A percentile compares a stretch with the other conserved stretches of the same genome.
Evolutionary conservation across 768 basidiomycete species (phyloP).

Genomic region (Lactifluus hygrophoroides): DNA sequence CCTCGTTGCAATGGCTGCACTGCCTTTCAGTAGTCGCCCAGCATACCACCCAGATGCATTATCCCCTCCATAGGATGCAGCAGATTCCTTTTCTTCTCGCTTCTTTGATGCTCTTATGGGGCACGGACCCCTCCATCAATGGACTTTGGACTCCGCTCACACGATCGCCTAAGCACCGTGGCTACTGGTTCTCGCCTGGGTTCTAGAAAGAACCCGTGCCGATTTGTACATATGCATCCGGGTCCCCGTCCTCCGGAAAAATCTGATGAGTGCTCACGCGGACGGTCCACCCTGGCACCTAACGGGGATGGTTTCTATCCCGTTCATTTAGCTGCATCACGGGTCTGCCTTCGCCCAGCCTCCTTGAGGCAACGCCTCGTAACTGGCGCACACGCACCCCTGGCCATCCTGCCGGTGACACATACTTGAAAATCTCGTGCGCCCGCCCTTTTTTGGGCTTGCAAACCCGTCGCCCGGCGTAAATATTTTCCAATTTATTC

Average conservation of each 20-base stretch:
- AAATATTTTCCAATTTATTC: neutral
- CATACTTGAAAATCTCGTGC: neutral
- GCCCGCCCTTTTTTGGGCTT: neutral
- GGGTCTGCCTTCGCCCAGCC: neutral
- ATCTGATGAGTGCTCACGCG: conserved; percentile 1
- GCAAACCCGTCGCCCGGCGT: neutral
- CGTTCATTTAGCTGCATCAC: conserved; percentile 6
- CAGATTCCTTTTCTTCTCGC: neutral
- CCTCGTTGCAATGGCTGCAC: neutral
- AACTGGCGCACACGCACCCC: neutral
- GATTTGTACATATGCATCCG: conserved; percentile 1
- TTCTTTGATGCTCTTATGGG: neutral
- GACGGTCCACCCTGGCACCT: neutral
- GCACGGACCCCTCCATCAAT: neutral
- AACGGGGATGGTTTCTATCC: neutral
- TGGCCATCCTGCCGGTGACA: neutral
- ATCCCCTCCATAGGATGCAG: neutral
- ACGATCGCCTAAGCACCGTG: conserved; percentile 9
- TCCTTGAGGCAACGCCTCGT: neutral
- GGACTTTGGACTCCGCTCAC: conserved; percentile 2
- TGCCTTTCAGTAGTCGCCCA: neutral
- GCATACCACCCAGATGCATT: neutral
- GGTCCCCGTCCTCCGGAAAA: neutral
- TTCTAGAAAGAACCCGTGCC: conserved; percentile 3
- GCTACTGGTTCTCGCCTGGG: neutral